Base-by-base conservation (phyloP, 306 rosid species). In the Corylus avellana region DNA sequence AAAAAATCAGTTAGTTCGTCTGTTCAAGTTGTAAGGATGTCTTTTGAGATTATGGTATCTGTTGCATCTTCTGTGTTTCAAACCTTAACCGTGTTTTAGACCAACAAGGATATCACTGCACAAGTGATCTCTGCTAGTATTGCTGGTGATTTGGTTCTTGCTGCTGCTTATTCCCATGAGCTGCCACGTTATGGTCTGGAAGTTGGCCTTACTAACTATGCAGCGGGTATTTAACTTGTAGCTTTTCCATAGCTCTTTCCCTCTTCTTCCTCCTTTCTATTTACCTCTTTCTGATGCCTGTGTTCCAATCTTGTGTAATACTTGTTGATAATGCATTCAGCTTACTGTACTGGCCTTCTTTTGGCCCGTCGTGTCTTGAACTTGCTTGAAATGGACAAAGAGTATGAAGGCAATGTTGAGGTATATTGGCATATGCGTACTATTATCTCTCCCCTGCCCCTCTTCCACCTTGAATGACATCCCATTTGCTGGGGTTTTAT, bases 401-500 rank as follows among this genome's bases (percentile, higher is more conserved):
- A 92, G 74, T 94, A 92, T 4, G 89, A 95, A 68, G 98, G 98
- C 0, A 95, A 95, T 86, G 92, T 95, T 5, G 98, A 91, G 98
- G 97, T 94, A 84, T 53, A 0, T 47, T 46, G 42, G 8, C 12
- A n/a, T 49, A 11, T 17, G 51, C 27, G 4, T 39, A 42, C 3
- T 10, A 3, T 35, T 35, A 1, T 1, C 5, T 18, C 29, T 4
- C 8, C 0, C 0, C 2, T 54, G 14, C 7, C 27, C 2, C 0
- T 14, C 17, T 8, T 9, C 9, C 16, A 0, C 0, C 53, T 5
- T 1, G 18, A 20, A 56, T n/a, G 22, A 32, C 16, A 39, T 39
- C 49, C 8, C 4, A 1, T 16, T 0, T 27, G 12, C 11, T 48
- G 14, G 0, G 13, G 2, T n/a, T 32, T 8, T 9, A 7, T 47